Percentiles rank a stretch among this genome's conserved stretches.
phyloP scores from a whole-genome alignment of 1,139 yeast species.

The Blastobotrys buckinghamii region DNA sequence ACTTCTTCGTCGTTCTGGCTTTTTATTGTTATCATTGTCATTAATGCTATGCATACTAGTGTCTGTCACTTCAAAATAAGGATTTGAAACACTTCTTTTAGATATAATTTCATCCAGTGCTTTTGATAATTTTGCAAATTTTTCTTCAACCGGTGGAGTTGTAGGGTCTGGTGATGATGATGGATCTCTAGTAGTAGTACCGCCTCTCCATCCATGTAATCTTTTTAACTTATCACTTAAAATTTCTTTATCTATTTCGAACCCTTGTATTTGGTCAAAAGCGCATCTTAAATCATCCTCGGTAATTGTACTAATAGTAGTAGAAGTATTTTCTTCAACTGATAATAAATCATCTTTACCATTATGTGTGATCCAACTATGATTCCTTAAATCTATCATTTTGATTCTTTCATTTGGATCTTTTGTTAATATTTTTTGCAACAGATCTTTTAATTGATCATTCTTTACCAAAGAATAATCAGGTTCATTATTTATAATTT shows the following conservation, averaged over 20 bases:
- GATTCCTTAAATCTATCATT: slow-evolving; percentile 49
- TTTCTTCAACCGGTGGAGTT: slow-evolving; percentile 1
- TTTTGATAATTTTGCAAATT: background rate
- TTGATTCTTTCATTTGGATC: slow-evolving; percentile 50
- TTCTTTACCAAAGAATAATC: slow-evolving; percentile 15
- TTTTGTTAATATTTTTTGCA: slow-evolving; percentile 38
- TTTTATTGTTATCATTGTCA: background rate
- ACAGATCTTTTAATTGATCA: slow-evolving; percentile 27
- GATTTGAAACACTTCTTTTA: slow-evolving; percentile 7
- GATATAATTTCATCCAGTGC: slow-evolving; percentile 11
- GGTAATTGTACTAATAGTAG: slow-evolving; percentile 31
- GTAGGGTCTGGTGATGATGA: slow-evolving; percentile 6
- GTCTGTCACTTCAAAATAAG: background rate
- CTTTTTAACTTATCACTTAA: slow-evolving; percentile 27
- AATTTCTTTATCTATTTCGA: slow-evolving; percentile 22
- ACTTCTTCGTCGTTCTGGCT: slow-evolving; percentile 8
- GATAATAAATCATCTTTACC: slow-evolving; percentile 36
- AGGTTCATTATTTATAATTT: slow-evolving; percentile 26
- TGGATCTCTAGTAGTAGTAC: slow-evolving; percentile 12
- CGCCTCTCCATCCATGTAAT: slow-evolving; percentile 31
- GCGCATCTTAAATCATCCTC: slow-evolving; percentile 37
- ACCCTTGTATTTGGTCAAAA: slow-evolving; percentile 30
- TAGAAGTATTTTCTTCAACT: slow-evolving; percentile 35
- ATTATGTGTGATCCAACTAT: slow-evolving; percentile 49
- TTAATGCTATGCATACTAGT: background rate